Evolutionary conservation across 352 stramenopile genomes (phyloP), one percentile per base, ranked within the genome.

Genomic region (Phytopythium cucurbitacearum): DNA sequence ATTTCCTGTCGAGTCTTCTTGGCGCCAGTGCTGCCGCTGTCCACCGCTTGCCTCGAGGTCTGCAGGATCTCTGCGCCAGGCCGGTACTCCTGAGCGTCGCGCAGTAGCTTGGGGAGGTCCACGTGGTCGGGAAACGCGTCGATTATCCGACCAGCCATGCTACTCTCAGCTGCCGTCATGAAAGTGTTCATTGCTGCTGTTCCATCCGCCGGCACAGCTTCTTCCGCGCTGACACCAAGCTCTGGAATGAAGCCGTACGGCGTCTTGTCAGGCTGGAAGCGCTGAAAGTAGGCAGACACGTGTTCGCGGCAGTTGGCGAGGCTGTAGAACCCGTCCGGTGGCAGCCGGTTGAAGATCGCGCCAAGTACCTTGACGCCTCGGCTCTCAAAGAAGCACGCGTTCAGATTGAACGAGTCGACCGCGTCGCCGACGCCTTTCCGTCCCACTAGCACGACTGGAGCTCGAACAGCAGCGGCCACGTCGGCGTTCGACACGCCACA

Each of bases 381-480:
- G 44, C 76, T 73, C 59, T 96, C 76, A 65, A 99, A 99, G 63
- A 98, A 99, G 5, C 72, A 88, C 13, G 95, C 93, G 67, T 98
- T 98, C 32, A 99, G 60, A 61, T 99, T 99, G 73, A 97, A 99
- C 33, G 90, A 97, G 70, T 99, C 97, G 7, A 99, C 87, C 0
- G 97, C 96, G 70, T 98, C 92, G 7, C 97, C 97, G 7, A 99
- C 96, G n/a, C 96, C 96, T 51, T 79, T 87, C 60, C 96, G 97
- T 11, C 95, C 96, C 7, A 99, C 92, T 12, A 99, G 66, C 28
- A 99, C 64, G 3, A 98, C 96, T 9, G 90, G 90, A 4, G 76
- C 66, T 7, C 85, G 60, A 39, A 91, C 58, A 38, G 64, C 76
- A 33, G 59, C 60, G 2, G 94, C 90, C 5, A 94, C 73, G 0